Evolutionary conservation across 75 land plant species (phyloP), one percentile per base, ranked within the genome.

Genomic region (Cupressus sempervirens): DNA sequence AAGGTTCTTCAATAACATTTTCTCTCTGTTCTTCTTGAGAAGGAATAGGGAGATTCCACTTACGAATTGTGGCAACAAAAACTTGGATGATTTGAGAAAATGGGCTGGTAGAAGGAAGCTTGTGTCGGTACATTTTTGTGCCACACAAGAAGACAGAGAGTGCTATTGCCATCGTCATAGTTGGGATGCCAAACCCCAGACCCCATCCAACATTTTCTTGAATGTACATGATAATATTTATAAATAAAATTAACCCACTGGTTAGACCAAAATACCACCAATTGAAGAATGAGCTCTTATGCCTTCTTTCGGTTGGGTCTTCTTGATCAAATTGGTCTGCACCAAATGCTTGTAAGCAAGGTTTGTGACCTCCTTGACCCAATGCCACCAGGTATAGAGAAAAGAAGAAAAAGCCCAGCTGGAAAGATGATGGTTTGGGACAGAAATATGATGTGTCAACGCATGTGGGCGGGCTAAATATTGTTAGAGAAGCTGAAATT

Each of bases 31-130:
- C 38, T 82, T 86, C 46, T 52, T 77, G 48, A 52, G 83, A 82
- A 52, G 83, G 62, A 50, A 30, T 3, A 82, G 83, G 34, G 32
- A 89, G 81, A 20, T 56, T 18, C 83, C 43, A 32, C 41, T 90
- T 90, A 26, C 20, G 82, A 10, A 84, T 15, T 16, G 90, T 72
- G 1, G 88, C 86, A 32, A 84, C 72, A 48, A 90, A 7, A 26
- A 90, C 91, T 40, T 86, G 88, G 32, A 79, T 80, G 3, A 90
- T 89, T 67, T 80, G 84, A 35, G 91, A 89, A 3, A 90, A 36
- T 8, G 91, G 91, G 45, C 91, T 90, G 16, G 88, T 87, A 13
- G 83, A 76, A 41, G 85, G 83, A 11, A 82, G 26, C 34, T 54
- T 82, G 9, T 82, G 83, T 54, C 62, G 62, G 38, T 82, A 83